These are phyloP conservation scores for Russula virescens DNA, from an alignment of 768 basidiomycete genomes.

Conservation along the genomic window DNA sequence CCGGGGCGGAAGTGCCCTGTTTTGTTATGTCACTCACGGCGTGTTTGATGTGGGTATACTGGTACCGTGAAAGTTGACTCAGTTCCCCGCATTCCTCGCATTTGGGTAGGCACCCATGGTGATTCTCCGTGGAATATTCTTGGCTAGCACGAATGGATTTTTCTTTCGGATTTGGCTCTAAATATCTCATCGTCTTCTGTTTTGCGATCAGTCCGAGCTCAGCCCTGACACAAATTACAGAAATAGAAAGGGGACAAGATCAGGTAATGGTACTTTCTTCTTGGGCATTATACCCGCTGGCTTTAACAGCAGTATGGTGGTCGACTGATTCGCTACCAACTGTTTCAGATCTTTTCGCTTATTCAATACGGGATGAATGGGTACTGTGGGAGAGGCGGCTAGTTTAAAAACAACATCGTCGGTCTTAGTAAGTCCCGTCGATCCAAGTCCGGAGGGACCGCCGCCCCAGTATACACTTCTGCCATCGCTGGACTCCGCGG, in stretches of 20 bases:
- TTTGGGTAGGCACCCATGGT: neutral
- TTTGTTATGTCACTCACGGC: neutral
- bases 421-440: neutral
- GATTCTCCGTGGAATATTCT: neutral
- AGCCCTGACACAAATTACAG: neutral
- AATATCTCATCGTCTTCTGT: neutral
- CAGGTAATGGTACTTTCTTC: neutral
- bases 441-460: neutral
- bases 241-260: neutral
- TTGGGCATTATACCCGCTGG: neutral
- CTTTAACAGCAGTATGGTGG: neutral
- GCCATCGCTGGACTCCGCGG: constrained; percentile 8
- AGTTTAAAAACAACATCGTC: neutral
- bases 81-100: neutral
- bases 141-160: neutral
- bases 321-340: neutral
- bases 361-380: neutral
- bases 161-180: neutral
- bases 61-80: neutral
- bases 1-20: neutral
- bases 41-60: neutral
- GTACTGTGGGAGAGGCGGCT: neutral
- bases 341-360: neutral
- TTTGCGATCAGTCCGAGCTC: no score
- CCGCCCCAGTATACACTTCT: neutral